Conservation (phyloP, 2,329 filamentous ascomycete genomes). For the Nothophoma quercina region DNA sequence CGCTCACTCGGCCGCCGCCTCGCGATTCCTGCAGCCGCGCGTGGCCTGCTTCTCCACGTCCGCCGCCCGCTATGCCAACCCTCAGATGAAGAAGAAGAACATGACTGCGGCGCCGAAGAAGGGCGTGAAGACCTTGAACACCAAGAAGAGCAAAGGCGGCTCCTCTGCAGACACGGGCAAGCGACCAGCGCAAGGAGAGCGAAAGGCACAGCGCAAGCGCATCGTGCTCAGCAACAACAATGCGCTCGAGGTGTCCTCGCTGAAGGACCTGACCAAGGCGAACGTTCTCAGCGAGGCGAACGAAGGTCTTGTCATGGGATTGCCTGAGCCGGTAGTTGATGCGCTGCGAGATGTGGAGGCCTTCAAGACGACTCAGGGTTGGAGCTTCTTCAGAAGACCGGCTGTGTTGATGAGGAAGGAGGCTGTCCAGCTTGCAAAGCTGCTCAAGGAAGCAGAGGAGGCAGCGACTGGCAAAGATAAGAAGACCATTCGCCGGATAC, state of each 20-base stretch:
- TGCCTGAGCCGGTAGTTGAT: conserved; percentile 77
- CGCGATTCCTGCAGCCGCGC: conserved; percentile 36
- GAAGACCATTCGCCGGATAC: conserved; percentile 67
- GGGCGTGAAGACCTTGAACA: conserved; percentile 50
- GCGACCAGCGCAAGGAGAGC: conserved; percentile 76
- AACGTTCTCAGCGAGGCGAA: conserved; percentile 53
- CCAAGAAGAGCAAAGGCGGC: conserved; percentile 54
- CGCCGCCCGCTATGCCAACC: conserved; percentile 35
- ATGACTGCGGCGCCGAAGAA: conserved; percentile 41
- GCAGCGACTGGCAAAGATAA: conserved; percentile 60
- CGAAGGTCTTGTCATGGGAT: conserved; percentile 71
- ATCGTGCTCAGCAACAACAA: conserved; percentile 95
- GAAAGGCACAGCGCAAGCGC: conserved; percentile 85
- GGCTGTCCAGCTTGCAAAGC: conserved; percentile 72
- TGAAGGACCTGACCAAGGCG: conserved; percentile 69
- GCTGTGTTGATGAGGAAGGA: conserved; percentile 80
- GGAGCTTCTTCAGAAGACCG: conserved; percentile 84
- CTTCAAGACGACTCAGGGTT: conserved; percentile 89
- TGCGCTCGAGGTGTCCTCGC: conserved; percentile 76
- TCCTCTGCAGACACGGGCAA: conserved; percentile 50
- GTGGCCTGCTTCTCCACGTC: conserved; percentile 48
- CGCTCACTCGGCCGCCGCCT: conserved; percentile 29
- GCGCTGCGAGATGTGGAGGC: conserved; percentile 83
- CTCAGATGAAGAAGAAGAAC: conserved; percentile 37
- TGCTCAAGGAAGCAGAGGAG: conserved; percentile 60